phyloP scores from a whole-genome alignment of 306 rosid genomes.

The Acacia melanoxylon region DNA sequence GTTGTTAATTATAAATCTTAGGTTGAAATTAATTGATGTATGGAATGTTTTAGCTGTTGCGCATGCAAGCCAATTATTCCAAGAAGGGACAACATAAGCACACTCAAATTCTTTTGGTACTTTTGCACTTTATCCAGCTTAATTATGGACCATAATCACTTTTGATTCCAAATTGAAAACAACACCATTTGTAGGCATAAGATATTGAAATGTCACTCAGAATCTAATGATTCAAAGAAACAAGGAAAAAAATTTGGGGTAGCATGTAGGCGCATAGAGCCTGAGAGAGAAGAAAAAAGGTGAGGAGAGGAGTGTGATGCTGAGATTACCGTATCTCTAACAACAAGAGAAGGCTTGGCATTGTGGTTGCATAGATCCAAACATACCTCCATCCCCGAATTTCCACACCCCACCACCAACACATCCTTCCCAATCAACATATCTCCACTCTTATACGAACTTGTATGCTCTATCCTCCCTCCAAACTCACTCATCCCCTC shows the following conservation, averaged over 20 bases:
- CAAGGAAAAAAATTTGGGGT: too few relatives aligned
- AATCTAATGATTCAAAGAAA: too few relatives aligned
- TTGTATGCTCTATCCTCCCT: constrained; percentile 64
- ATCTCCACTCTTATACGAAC: constrained; percentile 60
- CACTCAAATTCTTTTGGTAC: not conserved
- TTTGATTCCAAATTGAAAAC: too few relatives aligned
- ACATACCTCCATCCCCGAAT: constrained; percentile 87
- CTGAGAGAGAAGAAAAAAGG: too few relatives aligned
- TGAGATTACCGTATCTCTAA: constrained; percentile 59
- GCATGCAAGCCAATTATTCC: not conserved
- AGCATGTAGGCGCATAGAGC: too few relatives aligned
- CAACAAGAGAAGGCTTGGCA: constrained; percentile 71
- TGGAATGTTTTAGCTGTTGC: not conserved
- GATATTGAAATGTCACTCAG: too few relatives aligned
- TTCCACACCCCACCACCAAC: constrained; percentile 88
- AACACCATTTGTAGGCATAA: too few relatives aligned
- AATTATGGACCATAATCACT: too few relatives aligned
- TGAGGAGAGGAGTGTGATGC: not conserved
- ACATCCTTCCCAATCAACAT: constrained; percentile 59
- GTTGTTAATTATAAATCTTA: too few relatives aligned
- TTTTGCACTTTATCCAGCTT: not conserved
- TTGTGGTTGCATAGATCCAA: constrained; percentile 74
- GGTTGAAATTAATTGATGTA: not conserved
- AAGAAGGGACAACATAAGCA: not conserved
- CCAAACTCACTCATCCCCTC: constrained; percentile 55